Evolutionary conservation across 2,329 filamentous ascomycete species (phyloP), one percentile per base, ranked within the genome.

Genomic region (Apiospora malaysiana): DNA sequence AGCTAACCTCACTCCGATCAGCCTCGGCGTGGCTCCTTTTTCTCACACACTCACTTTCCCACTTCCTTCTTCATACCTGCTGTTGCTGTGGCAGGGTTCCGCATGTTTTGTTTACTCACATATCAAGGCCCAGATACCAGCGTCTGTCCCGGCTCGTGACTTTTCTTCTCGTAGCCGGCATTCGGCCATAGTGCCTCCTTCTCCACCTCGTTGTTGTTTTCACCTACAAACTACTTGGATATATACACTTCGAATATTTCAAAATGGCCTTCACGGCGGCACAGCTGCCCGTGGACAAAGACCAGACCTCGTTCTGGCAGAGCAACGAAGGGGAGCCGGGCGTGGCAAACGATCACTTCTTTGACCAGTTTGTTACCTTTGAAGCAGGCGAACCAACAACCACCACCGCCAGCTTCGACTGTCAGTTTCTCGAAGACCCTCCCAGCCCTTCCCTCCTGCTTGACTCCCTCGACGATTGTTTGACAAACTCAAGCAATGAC

Each of bases 291-390:
- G 72, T 73, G 69, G 78, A 80, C 76, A 80, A 80, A 77, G 79
- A 79, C 51, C 77, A 76, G 45, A 69, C 67, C 70, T 46, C 75
- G 46, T 76, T 75, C 73, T 80, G 78, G 78, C 71, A 71, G 40
- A 76, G 79, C 71, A 77, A 76, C 74, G 78, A 77, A 47, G 78
- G 78, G 72, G 73, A 77, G 8, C 74, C 69, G 65, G 47, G 32
- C 25, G 73, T 75, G 73, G 70, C 76, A 68, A 73, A 70, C 43
- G 78, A 79, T 21, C 76, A 76, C 71, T 77, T 79, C 77, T 79
- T 79, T 78, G 79, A 80, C 51, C 77, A 80, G 56, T 80, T 76
- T 68, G 66, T 80, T 68, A 78, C 75, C 76, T 80, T 79, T 77
- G 79, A 80, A 47, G 12, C 71, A 25, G 74, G 73, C 65, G 79